These are phyloP conservation scores for Paraphaeosphaeria minitans DNA, from an alignment of 2,329 filamentous ascomycete genomes.

Conservation along the genomic window DNA sequence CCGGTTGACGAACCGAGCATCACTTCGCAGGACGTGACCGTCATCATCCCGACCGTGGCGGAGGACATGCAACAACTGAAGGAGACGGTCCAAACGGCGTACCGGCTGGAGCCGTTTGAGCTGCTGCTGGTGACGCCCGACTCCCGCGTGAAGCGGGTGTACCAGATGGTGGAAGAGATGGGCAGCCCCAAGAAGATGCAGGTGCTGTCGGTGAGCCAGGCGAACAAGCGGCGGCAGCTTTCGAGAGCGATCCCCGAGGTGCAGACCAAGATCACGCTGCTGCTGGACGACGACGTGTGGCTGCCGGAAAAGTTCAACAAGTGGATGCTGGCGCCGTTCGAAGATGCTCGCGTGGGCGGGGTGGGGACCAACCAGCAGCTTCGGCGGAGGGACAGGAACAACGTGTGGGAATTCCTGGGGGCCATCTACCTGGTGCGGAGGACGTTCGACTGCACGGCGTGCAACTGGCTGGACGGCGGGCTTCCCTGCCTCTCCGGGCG, in stretches of 20 bases:
- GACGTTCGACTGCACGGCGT: slow-evolving; percentile 96
- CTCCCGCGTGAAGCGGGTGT: slow-evolving; percentile 72
- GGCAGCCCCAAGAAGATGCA: slow-evolving; percentile 65
- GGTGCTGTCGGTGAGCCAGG: slow-evolving; percentile 78
- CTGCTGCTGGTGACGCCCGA: slow-evolving; percentile 87
- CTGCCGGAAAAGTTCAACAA: slow-evolving; percentile 85
- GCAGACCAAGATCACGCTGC: slow-evolving; percentile 80
- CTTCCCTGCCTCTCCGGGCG: slow-evolving; percentile 96
- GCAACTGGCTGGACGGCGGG: slow-evolving; percentile 91
- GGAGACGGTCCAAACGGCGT: slow-evolving; percentile 77
- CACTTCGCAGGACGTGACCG: slow-evolving; percentile 83
- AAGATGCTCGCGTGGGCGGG: slow-evolving; percentile 80
- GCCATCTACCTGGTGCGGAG: slow-evolving; percentile 90
- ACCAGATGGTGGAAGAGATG: slow-evolving; percentile 59
- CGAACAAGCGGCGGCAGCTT: slow-evolving; percentile 95
- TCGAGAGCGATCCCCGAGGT: slow-evolving; percentile 88
- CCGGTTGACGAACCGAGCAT: slow-evolving; percentile 81
- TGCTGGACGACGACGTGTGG: slow-evolving; percentile 94
- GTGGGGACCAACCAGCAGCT: slow-evolving; percentile 92
- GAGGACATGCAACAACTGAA: slow-evolving; percentile 83
- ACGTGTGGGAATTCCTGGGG: slow-evolving; percentile 86
- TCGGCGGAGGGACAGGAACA: slow-evolving; percentile 67
- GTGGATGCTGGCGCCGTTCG: slow-evolving; percentile 93
- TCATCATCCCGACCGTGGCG: slow-evolving; percentile 92
- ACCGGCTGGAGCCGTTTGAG: slow-evolving; percentile 71